Evolutionary conservation across 2,329 filamentous ascomycete genomes (phyloP).

Genomic region (Pseudocercospora cruenta): DNA sequence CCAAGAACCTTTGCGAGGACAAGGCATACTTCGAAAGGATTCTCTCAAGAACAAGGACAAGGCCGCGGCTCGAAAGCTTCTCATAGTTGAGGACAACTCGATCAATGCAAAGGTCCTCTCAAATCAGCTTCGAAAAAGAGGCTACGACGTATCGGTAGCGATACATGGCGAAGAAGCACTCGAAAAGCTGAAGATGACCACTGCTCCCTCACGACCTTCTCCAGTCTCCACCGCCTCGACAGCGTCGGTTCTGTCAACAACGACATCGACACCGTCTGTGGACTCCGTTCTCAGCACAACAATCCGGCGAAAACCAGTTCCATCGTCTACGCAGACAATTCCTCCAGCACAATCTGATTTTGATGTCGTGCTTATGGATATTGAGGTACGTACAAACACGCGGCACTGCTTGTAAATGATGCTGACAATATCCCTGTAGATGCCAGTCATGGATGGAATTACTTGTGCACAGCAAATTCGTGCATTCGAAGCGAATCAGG

Average conservation of each 20-base stretch:
- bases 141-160: constrained; percentile 32
- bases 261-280: neutral
- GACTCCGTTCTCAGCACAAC: constrained; percentile 4
- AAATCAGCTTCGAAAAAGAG: constrained; percentile 31
- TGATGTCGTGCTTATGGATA: constrained; percentile 36
- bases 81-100: constrained; percentile 36
- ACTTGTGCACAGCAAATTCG: constrained; percentile 33
- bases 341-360: constrained; percentile 15
- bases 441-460: constrained; percentile 38
- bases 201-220: neutral
- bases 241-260: neutral
- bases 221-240: neutral
- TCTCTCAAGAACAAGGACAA: constrained; percentile 1
- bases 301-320: constrained; percentile 20
- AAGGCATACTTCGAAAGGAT: neutral
- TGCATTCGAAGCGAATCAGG: constrained; percentile 27
- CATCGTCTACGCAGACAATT: neutral
- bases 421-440: constrained; percentile 19
- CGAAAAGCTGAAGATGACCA: constrained; percentile 25
- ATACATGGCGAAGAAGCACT: constrained; percentile 35
- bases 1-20: constrained; percentile 5
- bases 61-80: neutral
- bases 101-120: constrained; percentile 37
- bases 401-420: neutral
- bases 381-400: constrained; percentile 18